A percentile compares a stretch with the other conserved stretches of the same genome.
phyloP scores from a whole-genome alignment of 2,329 filamentous ascomycete genomes.

The Penicillium concentricum region DNA sequence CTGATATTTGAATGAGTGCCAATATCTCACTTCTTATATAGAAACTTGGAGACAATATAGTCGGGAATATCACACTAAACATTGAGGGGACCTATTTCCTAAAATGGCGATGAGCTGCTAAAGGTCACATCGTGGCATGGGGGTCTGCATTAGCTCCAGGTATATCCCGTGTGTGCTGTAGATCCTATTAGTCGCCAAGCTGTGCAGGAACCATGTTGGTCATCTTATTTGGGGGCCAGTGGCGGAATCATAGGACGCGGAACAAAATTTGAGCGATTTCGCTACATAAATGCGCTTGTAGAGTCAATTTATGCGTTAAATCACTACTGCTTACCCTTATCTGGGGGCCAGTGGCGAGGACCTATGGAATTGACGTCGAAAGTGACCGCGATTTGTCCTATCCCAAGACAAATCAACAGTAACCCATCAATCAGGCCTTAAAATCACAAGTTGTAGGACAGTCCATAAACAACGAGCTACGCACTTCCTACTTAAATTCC shows the following conservation, averaged over 20 bases:
- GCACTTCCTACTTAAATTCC: too few relatives aligned
- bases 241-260: not conserved
- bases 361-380: too few relatives aligned
- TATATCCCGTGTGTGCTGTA: not conserved
- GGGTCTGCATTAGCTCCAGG: slow-evolving; percentile 4
- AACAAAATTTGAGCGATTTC: not conserved
- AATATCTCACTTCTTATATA: not conserved
- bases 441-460: too few relatives aligned
- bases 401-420: too few relatives aligned
- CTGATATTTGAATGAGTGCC: not conserved
- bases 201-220: too few relatives aligned
- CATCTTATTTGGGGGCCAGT: not conserved
- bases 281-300: too few relatives aligned
- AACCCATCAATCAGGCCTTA: too few relatives aligned
- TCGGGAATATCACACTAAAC: not conserved
- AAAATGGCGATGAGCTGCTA: slow-evolving; percentile 12
- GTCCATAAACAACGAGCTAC: too few relatives aligned
- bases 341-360: too few relatives aligned
- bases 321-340: too few relatives aligned
- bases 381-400: too few relatives aligned
- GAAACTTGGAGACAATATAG: not conserved
- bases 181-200: not conserved
- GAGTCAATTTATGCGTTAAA: too few relatives aligned
- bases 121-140: slow-evolving; percentile 15
- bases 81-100: slow-evolving; percentile 5